phyloP scores from a whole-genome alignment of 1,139 yeast species.

The Scheffersomyces lignicola region DNA sequence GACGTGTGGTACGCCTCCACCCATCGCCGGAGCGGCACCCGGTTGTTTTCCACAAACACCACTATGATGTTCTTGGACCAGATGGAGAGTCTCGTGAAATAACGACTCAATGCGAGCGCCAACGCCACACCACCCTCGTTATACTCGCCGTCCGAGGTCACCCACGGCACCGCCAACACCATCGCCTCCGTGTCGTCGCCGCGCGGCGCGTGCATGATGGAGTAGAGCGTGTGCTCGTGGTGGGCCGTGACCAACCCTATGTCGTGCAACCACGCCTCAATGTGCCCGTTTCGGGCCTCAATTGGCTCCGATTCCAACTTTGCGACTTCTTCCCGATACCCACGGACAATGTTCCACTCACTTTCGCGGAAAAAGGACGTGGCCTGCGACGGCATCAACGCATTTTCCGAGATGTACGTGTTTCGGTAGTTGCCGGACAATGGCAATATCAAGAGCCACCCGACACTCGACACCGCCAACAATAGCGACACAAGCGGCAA shows the following conservation, averaged over 20 bases:
- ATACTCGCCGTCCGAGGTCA: conserved; percentile 51
- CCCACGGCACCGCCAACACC: conserved; percentile 90
- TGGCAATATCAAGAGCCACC: conserved; percentile 73
- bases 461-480: conserved; percentile 58
- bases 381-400: conserved; percentile 95
- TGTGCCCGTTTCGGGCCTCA: conserved; percentile 40
- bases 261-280: conserved; percentile 64
- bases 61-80: conserved; percentile 95
- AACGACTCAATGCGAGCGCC: conserved; percentile 71
- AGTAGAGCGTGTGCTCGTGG: conserved; percentile 64
- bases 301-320: conserved; percentile 34
- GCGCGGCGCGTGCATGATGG: conserved; percentile 86
- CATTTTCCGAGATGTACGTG: conserved; percentile 93
- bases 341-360: conserved; percentile 91
- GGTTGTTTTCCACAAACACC: conserved; percentile 77
- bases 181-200: conserved; percentile 97
- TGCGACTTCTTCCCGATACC: conserved; percentile 65
- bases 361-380: conserved; percentile 89
- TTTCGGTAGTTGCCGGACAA: conserved; percentile 76
- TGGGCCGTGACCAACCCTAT: conserved; percentile 71
- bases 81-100: conserved; percentile 79
- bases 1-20: conserved; percentile 91
- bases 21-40: conserved; percentile 77
- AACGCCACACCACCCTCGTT: conserved; percentile 84
- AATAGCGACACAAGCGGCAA: conserved; percentile 67